These are phyloP conservation scores for Lactarius psammicola DNA, from an alignment of 768 basidiomycete genomes.

Conservation along the genomic window DNA sequence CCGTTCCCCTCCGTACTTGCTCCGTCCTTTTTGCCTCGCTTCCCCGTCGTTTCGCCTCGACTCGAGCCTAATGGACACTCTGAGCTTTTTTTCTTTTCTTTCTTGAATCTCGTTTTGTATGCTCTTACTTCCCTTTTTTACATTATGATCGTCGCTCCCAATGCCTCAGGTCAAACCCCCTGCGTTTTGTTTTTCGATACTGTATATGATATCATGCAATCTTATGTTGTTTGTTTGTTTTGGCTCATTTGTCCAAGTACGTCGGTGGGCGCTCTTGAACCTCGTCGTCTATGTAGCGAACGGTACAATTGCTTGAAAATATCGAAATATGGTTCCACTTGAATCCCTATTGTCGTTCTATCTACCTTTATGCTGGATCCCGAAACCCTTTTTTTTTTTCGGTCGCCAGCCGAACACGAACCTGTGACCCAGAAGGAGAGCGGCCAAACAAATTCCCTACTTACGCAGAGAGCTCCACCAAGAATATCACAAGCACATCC, in stretches of 20 bases:
- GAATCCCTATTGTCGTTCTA: too few relatives aligned
- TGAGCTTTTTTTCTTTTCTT: neutral
- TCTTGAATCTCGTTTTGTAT: neutral
- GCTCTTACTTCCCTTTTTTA: neutral
- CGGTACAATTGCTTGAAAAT: too few relatives aligned
- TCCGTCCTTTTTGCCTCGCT: neutral
- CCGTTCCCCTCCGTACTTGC: neutral
- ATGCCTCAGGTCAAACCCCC: neutral
- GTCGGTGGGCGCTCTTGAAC: too few relatives aligned
- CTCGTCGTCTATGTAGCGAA: too few relatives aligned
- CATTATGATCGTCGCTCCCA: neutral
- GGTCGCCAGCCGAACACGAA: too few relatives aligned
- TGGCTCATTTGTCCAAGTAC: neutral
- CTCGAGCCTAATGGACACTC: neutral
- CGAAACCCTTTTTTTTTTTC: too few relatives aligned
- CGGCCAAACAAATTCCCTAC: too few relatives aligned
- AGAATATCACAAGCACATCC: too few relatives aligned
- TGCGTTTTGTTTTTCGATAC: neutral
- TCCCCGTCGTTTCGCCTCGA: neutral
- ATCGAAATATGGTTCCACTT: too few relatives aligned
- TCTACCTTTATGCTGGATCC: too few relatives aligned
- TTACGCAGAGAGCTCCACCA: too few relatives aligned
- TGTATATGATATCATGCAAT: slow-evolving; percentile 5
- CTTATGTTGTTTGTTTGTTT: neutral
- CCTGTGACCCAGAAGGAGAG: too few relatives aligned